phyloP scores from a whole-genome alignment of 169 alveolate species.

The Eimeria necatrix region DNA sequence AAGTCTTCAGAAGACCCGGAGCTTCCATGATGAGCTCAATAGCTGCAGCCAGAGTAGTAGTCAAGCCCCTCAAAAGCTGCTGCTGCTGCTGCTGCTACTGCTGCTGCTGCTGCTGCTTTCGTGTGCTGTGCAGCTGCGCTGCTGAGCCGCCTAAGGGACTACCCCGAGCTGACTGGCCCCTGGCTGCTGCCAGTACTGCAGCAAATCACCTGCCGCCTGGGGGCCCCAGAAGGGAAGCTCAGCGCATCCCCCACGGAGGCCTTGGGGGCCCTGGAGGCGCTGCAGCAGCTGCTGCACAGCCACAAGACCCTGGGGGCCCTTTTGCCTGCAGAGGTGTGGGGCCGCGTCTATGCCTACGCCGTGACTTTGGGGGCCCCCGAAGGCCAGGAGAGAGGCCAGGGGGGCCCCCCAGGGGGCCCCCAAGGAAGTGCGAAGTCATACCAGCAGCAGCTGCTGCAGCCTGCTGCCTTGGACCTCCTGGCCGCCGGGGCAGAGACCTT shows the following conservation, averaged over 20 bases:
- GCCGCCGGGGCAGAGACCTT: slow-evolving; percentile 5
- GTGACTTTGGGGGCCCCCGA: background rate
- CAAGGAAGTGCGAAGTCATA: background rate
- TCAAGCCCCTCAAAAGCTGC: background rate
- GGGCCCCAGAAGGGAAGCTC: background rate
- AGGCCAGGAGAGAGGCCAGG: background rate
- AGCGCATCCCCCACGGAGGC: background rate
- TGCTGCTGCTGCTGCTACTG: background rate
- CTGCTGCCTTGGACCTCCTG: background rate
- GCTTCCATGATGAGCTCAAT: no score
- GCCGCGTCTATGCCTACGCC: background rate
- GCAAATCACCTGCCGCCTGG: slow-evolving; percentile 22
- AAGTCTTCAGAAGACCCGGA: no score
- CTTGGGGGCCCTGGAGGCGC: slow-evolving; percentile 35
- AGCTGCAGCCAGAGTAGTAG: no score
- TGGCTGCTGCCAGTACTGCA: slow-evolving; percentile 41
- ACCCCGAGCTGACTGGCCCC: slow-evolving; percentile 7
- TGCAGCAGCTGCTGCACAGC: background rate
- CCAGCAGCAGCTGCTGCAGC: slow-evolving; percentile 4
- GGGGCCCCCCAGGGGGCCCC: slow-evolving; percentile 24
- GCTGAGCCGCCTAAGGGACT: background rate
- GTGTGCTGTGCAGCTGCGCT: slow-evolving; percentile 36
- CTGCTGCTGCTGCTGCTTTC: background rate
- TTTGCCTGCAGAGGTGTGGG: slow-evolving; percentile 13
- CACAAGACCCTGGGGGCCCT: background rate